Evolutionary conservation across 768 basidiomycete genomes (phyloP).

Genomic region (Cystobasidium ongulense): DNA sequence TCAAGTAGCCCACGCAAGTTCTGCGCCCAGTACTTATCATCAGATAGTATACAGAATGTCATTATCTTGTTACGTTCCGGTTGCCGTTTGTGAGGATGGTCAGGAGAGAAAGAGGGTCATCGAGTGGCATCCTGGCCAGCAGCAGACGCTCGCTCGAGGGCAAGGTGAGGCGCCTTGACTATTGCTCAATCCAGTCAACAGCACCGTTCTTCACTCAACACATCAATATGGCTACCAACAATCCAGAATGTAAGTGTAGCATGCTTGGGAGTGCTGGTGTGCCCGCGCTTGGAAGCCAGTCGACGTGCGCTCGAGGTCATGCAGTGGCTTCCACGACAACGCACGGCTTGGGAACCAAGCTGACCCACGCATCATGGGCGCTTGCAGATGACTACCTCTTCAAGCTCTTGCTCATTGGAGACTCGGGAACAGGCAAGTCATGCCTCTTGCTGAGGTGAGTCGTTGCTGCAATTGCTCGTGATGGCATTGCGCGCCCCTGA

Average conservation of each 20-base stretch:
- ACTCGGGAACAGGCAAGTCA: conserved; percentile 82
- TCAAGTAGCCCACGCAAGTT: no score
- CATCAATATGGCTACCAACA: conserved; percentile 4
- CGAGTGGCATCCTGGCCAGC: no score
- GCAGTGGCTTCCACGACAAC: background rate
- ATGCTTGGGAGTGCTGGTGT: background rate
- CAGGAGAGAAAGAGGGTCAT: no score
- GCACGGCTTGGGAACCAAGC: background rate
- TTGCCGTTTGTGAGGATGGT: no score
- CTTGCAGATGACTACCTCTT: conserved; percentile 35
- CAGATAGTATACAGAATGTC: no score
- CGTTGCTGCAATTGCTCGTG: conserved; percentile 71
- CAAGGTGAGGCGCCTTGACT: background rate
- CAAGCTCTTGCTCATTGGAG: conserved; percentile 36
- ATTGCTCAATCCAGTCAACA: background rate
- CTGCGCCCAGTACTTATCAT: no score
- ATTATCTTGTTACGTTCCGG: no score
- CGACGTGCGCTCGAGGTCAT: background rate
- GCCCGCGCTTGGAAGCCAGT: background rate
- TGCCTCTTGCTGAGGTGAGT: conserved; percentile 64
- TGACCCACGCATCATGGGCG: background rate
- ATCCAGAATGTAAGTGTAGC: background rate
- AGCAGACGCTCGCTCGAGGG: background rate
- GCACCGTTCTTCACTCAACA: background rate
- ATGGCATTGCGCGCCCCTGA: conserved; percentile 6